A percentile compares a stretch with the other conserved stretches of the same genome.
Evolutionary conservation across 1,284 basidiomycete genomes (phyloP).

Genomic region (Trametes hirsuta): DNA sequence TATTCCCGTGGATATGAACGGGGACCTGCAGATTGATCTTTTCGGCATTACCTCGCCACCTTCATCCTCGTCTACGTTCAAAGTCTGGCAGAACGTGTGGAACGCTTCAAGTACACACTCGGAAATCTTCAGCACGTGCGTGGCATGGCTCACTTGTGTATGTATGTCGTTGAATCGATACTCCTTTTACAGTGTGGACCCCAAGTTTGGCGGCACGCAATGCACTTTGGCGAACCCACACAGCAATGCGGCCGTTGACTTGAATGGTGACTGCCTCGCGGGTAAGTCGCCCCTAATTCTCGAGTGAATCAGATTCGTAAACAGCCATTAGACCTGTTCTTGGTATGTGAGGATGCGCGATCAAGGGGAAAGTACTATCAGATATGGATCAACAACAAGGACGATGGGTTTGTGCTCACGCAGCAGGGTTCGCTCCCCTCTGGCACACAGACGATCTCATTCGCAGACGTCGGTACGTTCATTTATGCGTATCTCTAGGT

Average conservation of each 20-base stretch:
- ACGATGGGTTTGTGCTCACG: slow-evolving; percentile 72
- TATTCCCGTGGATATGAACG: slow-evolving; percentile 84
- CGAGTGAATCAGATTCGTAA: slow-evolving; percentile 1
- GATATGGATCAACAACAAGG: slow-evolving; percentile 90
- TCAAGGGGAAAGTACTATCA: slow-evolving; percentile 69
- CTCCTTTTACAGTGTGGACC: slow-evolving; percentile 47
- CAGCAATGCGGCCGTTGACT: slow-evolving; percentile 93
- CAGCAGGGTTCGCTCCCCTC: slow-evolving; percentile 73
- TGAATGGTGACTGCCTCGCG: slow-evolving; percentile 95
- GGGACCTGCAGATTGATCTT: slow-evolving; percentile 88
- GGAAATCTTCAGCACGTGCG: slow-evolving; percentile 66
- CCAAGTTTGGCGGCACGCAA: slow-evolving; percentile 61
- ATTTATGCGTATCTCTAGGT: background rate
- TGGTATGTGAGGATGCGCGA: slow-evolving; percentile 76
- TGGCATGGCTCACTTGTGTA: background rate
- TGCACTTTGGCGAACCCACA: slow-evolving; percentile 88
- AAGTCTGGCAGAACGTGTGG: slow-evolving; percentile 81
- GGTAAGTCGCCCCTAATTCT: slow-evolving; percentile 46
- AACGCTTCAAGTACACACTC: slow-evolving; percentile 56
- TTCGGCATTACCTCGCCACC: slow-evolving; percentile 68
- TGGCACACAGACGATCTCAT: slow-evolving; percentile 82
- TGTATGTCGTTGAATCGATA: background rate
- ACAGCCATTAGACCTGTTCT: slow-evolving; percentile 73
- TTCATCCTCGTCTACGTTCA: slow-evolving; percentile 45
- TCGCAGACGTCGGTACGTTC: slow-evolving; percentile 88